These are phyloP conservation scores for Saccharomyces jurei DNA, from an alignment of 805 yeast species.

Conservation along the genomic window DNA sequence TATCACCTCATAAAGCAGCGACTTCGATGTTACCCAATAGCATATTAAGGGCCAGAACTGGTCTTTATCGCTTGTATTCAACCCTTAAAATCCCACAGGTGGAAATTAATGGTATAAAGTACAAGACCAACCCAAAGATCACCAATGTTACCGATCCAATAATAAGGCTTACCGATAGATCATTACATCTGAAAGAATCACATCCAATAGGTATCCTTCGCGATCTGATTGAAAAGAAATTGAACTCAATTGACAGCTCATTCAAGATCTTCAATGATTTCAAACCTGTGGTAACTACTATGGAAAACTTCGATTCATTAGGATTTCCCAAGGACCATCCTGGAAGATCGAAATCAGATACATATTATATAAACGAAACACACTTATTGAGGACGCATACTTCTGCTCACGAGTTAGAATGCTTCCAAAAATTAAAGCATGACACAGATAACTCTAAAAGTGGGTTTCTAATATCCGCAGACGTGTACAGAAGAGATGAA, in stretches of 20 bases:
- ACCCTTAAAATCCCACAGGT: not conserved
- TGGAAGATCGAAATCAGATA: conserved; percentile 85
- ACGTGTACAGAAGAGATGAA: conserved; percentile 91
- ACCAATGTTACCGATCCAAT: conserved; percentile 81
- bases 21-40: not conserved
- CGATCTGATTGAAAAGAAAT: conserved; percentile 59
- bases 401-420: conserved; percentile 90
- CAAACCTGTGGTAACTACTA: conserved; percentile 72
- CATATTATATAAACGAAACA: conserved; percentile 75
- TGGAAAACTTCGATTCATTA: conserved; percentile 82
- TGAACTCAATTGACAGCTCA: conserved; percentile 62
- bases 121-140: conserved; percentile 57
- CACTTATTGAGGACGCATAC: conserved; percentile 85
- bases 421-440: conserved; percentile 56
- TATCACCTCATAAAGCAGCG: not conserved
- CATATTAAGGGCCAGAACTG: not conserved
- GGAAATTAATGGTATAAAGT: conserved; percentile 41
- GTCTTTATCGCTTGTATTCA: not conserved
- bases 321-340: conserved; percentile 92
- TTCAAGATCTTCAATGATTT: conserved; percentile 58
- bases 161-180: conserved; percentile 55
- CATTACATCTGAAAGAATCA: conserved; percentile 60
- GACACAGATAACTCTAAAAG: conserved; percentile 33
- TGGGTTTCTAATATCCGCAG: conserved; percentile 90
- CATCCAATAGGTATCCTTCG: conserved; percentile 90